These are phyloP conservation scores for Mycena galericulata DNA, from an alignment of 768 basidiomycete genomes.

Conservation along the genomic window DNA sequence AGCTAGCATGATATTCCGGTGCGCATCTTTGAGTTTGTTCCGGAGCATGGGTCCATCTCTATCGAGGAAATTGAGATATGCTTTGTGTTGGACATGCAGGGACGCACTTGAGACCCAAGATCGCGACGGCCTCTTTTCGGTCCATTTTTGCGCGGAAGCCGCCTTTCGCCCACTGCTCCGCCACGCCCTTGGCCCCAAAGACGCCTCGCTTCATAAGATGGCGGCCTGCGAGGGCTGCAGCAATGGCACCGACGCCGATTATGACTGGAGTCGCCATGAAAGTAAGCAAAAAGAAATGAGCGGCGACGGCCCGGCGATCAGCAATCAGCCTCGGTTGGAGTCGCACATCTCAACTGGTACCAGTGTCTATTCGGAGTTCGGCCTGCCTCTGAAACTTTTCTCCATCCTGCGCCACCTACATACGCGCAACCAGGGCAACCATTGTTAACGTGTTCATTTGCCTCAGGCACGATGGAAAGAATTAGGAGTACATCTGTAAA, in stretches of 20 bases:
- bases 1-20: conserved; percentile 96
- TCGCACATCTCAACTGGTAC: too few relatives aligned
- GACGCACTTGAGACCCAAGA: conserved; percentile 92
- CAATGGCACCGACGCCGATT: conserved; percentile 81
- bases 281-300: neutral
- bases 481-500: neutral
- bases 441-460: conserved; percentile 1
- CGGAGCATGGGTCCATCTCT: conserved; percentile 88
- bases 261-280: conserved; percentile 84
- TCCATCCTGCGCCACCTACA: too few relatives aligned
- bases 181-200: conserved; percentile 68
- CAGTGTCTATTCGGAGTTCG: conserved; percentile 7
- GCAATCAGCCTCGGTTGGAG: too few relatives aligned
- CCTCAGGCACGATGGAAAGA: neutral
- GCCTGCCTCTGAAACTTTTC: too few relatives aligned
- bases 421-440: too few relatives aligned
- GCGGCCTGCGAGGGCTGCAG: conserved; percentile 81
- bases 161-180: conserved; percentile 91
- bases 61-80: conserved; percentile 17
- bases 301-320: neutral
- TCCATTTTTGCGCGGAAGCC: conserved; percentile 99
- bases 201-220: conserved; percentile 74
- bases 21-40: conserved; percentile 91
- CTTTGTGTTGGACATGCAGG: conserved; percentile 19
- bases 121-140: conserved; percentile 88